These are phyloP conservation scores for Starmera dryadoides DNA, from an alignment of 805 yeast genomes.

Conservation along the genomic window DNA sequence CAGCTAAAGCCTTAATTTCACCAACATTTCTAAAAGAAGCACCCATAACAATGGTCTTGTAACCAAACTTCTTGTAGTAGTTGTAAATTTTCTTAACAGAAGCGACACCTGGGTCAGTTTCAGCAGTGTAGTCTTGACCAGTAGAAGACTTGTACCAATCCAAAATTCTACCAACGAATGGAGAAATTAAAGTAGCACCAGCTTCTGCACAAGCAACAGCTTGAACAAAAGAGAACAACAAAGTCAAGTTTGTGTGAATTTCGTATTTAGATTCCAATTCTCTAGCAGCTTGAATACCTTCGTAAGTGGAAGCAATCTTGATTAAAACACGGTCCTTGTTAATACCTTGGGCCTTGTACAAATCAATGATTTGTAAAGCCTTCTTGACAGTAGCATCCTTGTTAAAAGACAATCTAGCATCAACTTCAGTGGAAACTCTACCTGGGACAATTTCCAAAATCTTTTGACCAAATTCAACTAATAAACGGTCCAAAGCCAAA, in stretches of 20 bases:
- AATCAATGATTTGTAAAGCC: slow-evolving; percentile 83
- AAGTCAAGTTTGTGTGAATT: slow-evolving; percentile 91
- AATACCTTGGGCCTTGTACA: slow-evolving; percentile 83
- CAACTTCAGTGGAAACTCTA: slow-evolving; percentile 98
- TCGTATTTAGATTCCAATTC: slow-evolving; percentile 88
- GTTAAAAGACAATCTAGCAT: slow-evolving; percentile 95
- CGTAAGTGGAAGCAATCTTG: slow-evolving; percentile 97
- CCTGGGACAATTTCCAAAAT: slow-evolving; percentile 95
- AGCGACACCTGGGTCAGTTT: slow-evolving; percentile 91
- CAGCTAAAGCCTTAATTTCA: slow-evolving; percentile 94
- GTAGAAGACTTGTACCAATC: slow-evolving; percentile 97
- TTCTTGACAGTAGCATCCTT: slow-evolving; percentile 89
- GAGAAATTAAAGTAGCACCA: slow-evolving; percentile 89
- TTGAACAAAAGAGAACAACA: slow-evolving; percentile 90
- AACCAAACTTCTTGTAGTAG: slow-evolving; percentile 96
- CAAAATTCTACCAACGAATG: slow-evolving; percentile 97
- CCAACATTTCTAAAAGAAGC: slow-evolving; percentile 98
- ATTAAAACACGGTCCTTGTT: slow-evolving; percentile 85
- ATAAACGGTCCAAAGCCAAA: slow-evolving; percentile 81
- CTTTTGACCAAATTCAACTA: slow-evolving; percentile 94
- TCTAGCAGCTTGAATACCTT: slow-evolving; percentile 98
- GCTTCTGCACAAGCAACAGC: slow-evolving; percentile 99
- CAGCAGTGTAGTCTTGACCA: slow-evolving; percentile 77
- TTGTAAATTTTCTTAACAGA: slow-evolving; percentile 87
- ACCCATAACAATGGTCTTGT: slow-evolving; percentile 99